A percentile compares a stretch with the other conserved stretches of the same genome.
Conservation (phyloP, 2,329 filamentous ascomycete species). For the Cryphonectria nitschkei region DNA sequence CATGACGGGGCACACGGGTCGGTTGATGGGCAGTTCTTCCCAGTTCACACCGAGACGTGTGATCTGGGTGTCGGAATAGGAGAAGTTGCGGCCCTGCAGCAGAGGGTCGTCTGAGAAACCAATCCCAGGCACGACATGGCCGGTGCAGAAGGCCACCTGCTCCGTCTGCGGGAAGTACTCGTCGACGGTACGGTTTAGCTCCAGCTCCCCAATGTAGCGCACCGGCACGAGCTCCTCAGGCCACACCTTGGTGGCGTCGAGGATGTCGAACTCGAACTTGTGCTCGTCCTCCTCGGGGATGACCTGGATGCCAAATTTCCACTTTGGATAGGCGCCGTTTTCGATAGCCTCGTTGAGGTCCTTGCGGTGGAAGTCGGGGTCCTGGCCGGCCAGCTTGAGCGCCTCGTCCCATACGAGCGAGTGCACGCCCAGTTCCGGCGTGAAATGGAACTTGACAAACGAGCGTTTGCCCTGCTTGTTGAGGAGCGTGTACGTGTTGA, state of each 20-base stretch:
- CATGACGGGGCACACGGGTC: slow-evolving; percentile 74
- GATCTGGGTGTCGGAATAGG: slow-evolving; percentile 70
- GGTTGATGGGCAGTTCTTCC: slow-evolving; percentile 78
- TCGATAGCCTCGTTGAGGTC: slow-evolving; percentile 77
- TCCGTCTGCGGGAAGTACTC: slow-evolving; percentile 84
- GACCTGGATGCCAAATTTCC: slow-evolving; percentile 82
- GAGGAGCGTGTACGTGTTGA: slow-evolving; percentile 74
- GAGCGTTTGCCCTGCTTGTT: slow-evolving; percentile 70
- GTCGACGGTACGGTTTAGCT: slow-evolving; percentile 78
- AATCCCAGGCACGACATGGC: slow-evolving; percentile 78
- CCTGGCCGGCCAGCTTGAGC: slow-evolving; percentile 72
- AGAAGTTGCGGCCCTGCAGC: slow-evolving; percentile 72
- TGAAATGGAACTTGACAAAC: slow-evolving; percentile 81
- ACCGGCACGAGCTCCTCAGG: slow-evolving; percentile 77
- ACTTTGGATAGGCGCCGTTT: slow-evolving; percentile 71
- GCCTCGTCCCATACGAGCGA: slow-evolving; percentile 81
- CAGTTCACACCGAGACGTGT: slow-evolving; percentile 74
- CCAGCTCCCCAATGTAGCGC: slow-evolving; percentile 76
- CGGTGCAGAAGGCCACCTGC: slow-evolving; percentile 81
- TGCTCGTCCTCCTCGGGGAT: slow-evolving; percentile 73
- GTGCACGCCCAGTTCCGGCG: slow-evolving; percentile 74
- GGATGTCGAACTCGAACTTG: slow-evolving; percentile 82
- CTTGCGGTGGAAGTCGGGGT: slow-evolving; percentile 82
- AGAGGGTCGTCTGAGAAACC: slow-evolving; percentile 78
- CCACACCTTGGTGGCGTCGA: slow-evolving; percentile 87